Percentiles rank a stretch among this genome's conserved stretches.
Evolutionary conservation across 2,329 filamentous ascomycete species (phyloP).

Genomic region (Xylariomycetidae sp.): DNA sequence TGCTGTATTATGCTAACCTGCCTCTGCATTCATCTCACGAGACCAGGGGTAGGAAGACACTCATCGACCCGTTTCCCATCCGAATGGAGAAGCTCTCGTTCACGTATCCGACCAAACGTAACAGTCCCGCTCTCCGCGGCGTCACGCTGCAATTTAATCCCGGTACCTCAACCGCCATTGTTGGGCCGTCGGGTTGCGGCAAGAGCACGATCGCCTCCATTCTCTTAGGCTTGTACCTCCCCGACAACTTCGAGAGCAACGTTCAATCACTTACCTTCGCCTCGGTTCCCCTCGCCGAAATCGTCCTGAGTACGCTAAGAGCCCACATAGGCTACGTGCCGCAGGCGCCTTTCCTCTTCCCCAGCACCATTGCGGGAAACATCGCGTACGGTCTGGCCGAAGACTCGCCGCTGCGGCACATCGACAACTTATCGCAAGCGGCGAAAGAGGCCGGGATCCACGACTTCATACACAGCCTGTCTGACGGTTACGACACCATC

Average conservation of each 20-base stretch:
- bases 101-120: conserved; percentile 59
- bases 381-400: conserved; percentile 72
- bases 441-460: conserved; percentile 63
- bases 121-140: conserved; percentile 50
- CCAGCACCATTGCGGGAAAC: conserved; percentile 71
- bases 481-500: conserved; percentile 65
- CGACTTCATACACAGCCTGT: conserved; percentile 70
- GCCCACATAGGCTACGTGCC: conserved; percentile 62
- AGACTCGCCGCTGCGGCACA: conserved; percentile 44
- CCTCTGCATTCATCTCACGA: conserved; percentile 52
- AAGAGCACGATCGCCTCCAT: conserved; percentile 81
- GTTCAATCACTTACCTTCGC: conserved; percentile 50
- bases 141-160: conserved; percentile 62
- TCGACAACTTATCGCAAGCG: conserved; percentile 41
- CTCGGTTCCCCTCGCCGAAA: conserved; percentile 47
- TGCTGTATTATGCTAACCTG: conserved; percentile 66
- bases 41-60: conserved; percentile 36
- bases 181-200: conserved; percentile 81
- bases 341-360: conserved; percentile 72
- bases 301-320: conserved; percentile 59
- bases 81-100: conserved; percentile 61
- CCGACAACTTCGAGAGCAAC: conserved; percentile 15
- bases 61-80: conserved; percentile 38
- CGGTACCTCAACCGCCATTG: conserved; percentile 69
- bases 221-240: conserved; percentile 65